Evolutionary conservation across 768 basidiomycete genomes (phyloP).

Genomic region (Chalciporus sphaerocephalus): DNA sequence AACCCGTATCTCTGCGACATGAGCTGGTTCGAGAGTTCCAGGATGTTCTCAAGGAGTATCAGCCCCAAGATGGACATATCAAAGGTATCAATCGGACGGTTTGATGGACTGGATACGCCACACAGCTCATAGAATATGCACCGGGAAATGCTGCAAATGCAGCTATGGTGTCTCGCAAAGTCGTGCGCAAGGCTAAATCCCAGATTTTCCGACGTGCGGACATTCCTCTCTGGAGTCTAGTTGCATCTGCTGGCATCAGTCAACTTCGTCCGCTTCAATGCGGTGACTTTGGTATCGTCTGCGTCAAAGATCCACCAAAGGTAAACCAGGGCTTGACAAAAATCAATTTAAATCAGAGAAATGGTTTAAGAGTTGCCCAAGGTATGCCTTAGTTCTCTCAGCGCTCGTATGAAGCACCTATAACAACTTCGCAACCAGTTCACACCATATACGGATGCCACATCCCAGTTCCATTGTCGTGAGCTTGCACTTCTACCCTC

Average conservation of each 20-base stretch:
- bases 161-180: conserved; percentile 5
- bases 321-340: too few relatives aligned
- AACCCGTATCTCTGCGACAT: neutral
- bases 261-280: too few relatives aligned
- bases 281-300: too few relatives aligned
- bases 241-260: conserved; percentile 4
- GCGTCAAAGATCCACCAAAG: too few relatives aligned
- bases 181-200: conserved; percentile 2
- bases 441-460: conserved; percentile 5
- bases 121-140: conserved; percentile 6
- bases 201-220: neutral
- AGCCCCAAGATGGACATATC: neutral
- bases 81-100: neutral
- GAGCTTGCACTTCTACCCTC: conserved; percentile 16
- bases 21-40: conserved; percentile 6
- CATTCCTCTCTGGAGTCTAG: neutral
- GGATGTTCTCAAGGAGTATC: conserved; percentile 5
- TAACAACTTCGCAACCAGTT: too few relatives aligned
- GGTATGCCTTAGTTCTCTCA: too few relatives aligned
- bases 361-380: too few relatives aligned
- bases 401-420: too few relatives aligned
- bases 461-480: conserved; percentile 10
- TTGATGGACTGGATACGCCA: conserved; percentile 2
- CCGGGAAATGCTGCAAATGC: conserved; percentile 15
- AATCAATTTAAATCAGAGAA: too few relatives aligned